Evolutionary conservation across 2,329 filamentous ascomycete genomes (phyloP).

Genomic region (Beauveria sp.): DNA sequence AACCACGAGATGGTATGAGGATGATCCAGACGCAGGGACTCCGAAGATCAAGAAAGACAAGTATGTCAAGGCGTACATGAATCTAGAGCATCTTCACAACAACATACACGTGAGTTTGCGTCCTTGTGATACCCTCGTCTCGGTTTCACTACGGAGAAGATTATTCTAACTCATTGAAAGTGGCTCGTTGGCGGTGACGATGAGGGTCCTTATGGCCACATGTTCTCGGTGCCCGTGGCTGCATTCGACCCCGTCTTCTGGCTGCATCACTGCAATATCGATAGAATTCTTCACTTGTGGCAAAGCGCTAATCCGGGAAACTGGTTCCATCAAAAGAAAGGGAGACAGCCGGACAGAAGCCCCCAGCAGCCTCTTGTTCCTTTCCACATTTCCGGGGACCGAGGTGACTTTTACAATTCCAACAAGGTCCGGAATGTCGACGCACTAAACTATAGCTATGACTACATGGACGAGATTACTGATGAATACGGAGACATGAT

Average conservation of each 20-base stretch:
- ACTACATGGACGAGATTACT: neutral
- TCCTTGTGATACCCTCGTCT: neutral
- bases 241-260: conserved; percentile 59
- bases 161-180: neutral
- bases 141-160: too few species aligned
- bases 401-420: neutral
- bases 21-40: neutral
- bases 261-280: conserved; percentile 44
- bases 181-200: neutral
- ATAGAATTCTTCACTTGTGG: neutral
- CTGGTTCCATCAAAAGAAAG: neutral
- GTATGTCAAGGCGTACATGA: neutral
- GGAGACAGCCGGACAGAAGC: neutral
- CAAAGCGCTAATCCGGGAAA: neutral
- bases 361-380: neutral
- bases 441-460: neutral
- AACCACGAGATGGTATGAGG: neutral
- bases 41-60: too few species aligned
- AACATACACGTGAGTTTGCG: neutral
- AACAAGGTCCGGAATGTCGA: neutral
- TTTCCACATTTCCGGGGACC: neutral
- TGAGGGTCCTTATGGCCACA: conserved; percentile 37
- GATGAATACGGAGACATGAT: neutral
- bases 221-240: conserved; percentile 46
- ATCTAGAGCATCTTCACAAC: neutral